A percentile compares a stretch with the other conserved stretches of the same genome.
These are phyloP conservation scores for Sclerotinia glacialis DNA, from an alignment of 2,329 filamentous ascomycete species.

Conservation along the genomic window DNA sequence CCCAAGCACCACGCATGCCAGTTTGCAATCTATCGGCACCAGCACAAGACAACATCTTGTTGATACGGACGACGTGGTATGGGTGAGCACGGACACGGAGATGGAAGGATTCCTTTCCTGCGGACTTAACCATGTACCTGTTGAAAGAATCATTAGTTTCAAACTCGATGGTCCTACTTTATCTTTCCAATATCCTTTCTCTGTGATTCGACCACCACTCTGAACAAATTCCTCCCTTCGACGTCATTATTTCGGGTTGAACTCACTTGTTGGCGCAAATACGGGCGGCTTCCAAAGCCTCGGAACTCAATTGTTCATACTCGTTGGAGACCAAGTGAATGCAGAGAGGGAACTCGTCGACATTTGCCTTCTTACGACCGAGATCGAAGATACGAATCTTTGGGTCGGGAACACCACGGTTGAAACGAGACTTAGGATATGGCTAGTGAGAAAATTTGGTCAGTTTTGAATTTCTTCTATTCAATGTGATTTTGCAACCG, in stretches of 20 bases:
- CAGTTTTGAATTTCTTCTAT: conserved; percentile 23
- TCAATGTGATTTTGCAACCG: background rate
- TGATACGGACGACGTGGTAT: conserved; percentile 99
- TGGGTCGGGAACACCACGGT: conserved; percentile 91
- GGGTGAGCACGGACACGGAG: conserved; percentile 86
- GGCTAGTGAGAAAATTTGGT: conserved; percentile 52
- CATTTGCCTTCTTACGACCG: conserved; percentile 95
- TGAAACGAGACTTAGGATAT: conserved; percentile 99
- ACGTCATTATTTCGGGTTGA: conserved; percentile 10
- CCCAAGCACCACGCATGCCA: conserved; percentile 99
- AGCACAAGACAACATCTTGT: conserved; percentile 99
- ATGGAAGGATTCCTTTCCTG: conserved; percentile 73
- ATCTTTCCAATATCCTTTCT: conserved; percentile 2
- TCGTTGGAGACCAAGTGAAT: conserved; percentile 99
- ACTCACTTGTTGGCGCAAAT: conserved; percentile 98
- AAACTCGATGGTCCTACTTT: conserved; percentile 1
- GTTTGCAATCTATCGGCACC: conserved; percentile 99
- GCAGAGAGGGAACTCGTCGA: conserved; percentile 99
- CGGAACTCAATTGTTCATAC: conserved; percentile 99
- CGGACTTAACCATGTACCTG: conserved; percentile 63
- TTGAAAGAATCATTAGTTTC: conserved; percentile 24
- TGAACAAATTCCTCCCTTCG: conserved; percentile 1
- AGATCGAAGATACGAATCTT: conserved; percentile 96
- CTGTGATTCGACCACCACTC: conserved; percentile 11
- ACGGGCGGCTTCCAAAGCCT: conserved; percentile 98